phyloP scores from a whole-genome alignment of 2,329 filamentous ascomycete genomes.

The Hymenoscyphus scutula region DNA sequence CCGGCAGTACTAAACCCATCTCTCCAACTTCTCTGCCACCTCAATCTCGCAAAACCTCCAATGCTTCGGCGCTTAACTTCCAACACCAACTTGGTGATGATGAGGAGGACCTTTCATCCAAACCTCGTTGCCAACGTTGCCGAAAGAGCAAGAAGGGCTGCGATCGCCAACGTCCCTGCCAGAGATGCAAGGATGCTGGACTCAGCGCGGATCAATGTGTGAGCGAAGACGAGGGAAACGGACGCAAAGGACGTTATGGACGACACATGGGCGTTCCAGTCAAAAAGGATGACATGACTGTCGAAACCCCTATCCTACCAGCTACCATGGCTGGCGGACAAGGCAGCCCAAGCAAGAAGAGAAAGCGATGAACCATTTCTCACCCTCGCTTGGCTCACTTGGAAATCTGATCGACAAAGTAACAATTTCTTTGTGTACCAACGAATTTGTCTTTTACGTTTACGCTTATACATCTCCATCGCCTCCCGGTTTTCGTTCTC shows the following conservation, averaged over 20 bases:
- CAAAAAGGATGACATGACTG: slow-evolving; percentile 53
- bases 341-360: slow-evolving; percentile 58
- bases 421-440: slow-evolving; percentile 22
- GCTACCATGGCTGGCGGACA: slow-evolving; percentile 34
- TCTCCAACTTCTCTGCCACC: slow-evolving; percentile 67
- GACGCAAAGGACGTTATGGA: slow-evolving; percentile 88
- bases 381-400: slow-evolving; percentile 9
- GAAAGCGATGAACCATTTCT: slow-evolving; percentile 53
- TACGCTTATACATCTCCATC: slow-evolving; percentile 22
- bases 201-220: slow-evolving; percentile 91
- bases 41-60: slow-evolving; percentile 71
- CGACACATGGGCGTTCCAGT: slow-evolving; percentile 68
- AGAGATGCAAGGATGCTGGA: slow-evolving; percentile 92
- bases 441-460: slow-evolving; percentile 18
- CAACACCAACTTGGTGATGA: slow-evolving; percentile 59
- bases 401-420: neutral
- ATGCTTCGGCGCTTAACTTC: slow-evolving; percentile 64
- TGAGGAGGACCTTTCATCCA: slow-evolving; percentile 89
- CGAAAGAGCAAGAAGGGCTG: slow-evolving; percentile 99
- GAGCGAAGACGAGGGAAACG: slow-evolving; percentile 97
- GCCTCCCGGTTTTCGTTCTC: slow-evolving; percentile 21
- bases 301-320: slow-evolving; percentile 33
- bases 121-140: slow-evolving; percentile 96
- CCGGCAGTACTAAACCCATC: slow-evolving; percentile 47
- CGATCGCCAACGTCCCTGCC: slow-evolving; percentile 92